phyloP scores from a whole-genome alignment of 2,329 filamentous ascomycete species.

The Penicillium sp. region DNA sequence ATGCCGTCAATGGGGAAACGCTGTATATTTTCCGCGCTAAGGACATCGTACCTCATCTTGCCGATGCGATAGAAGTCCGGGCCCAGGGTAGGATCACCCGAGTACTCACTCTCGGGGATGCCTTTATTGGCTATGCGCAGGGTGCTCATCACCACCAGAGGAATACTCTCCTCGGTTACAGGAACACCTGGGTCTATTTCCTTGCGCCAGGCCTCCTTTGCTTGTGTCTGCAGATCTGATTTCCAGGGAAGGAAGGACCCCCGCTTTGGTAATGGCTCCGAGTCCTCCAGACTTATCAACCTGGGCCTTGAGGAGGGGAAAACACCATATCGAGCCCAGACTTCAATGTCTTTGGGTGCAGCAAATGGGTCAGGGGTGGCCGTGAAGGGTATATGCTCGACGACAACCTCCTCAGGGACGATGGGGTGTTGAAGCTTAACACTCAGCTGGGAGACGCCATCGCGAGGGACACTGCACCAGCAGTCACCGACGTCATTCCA shows the following conservation, averaged over 20 bases:
- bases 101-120: slow-evolving; percentile 37
- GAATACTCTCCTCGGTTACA: slow-evolving; percentile 26
- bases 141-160: slow-evolving; percentile 35
- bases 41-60: slow-evolving; percentile 43
- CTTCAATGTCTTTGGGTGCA: slow-evolving; percentile 69
- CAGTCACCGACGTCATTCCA: slow-evolving; percentile 85
- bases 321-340: slow-evolving; percentile 65
- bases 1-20: slow-evolving; percentile 41
- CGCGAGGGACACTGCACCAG: slow-evolving; percentile 69
- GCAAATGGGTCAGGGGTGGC: slow-evolving; percentile 62
- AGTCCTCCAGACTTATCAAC: neutral
- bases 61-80: slow-evolving; percentile 44
- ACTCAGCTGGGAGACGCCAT: slow-evolving; percentile 47
- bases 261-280: neutral
- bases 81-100: slow-evolving; percentile 39
- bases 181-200: neutral
- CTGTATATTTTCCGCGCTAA: slow-evolving; percentile 40
- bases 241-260: neutral
- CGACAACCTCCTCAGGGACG: slow-evolving; percentile 67
- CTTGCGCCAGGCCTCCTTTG: neutral
- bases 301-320: slow-evolving; percentile 7
- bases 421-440: slow-evolving; percentile 50
- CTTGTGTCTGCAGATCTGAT: neutral
- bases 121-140: slow-evolving; percentile 33
- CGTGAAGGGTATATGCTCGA: slow-evolving; percentile 69